Conservation (phyloP, 2,329 filamentous ascomycete genomes). For the Bertia moriformis region DNA sequence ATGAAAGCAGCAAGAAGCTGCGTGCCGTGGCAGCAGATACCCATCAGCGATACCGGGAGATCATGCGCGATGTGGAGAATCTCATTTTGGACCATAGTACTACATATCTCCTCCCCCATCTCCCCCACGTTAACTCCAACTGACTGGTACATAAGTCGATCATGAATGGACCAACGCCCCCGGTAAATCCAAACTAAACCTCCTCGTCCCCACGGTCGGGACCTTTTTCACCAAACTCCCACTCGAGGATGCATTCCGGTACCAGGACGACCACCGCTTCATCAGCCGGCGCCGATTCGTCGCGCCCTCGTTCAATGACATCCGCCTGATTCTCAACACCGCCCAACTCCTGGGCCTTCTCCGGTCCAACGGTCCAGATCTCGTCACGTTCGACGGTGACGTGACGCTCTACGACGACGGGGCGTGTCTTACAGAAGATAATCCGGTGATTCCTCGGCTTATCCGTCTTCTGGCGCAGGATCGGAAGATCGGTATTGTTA, state of each 20-base stretch:
- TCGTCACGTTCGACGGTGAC: constrained; percentile 59
- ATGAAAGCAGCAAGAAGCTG: constrained; percentile 33
- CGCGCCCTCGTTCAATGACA: constrained; percentile 57
- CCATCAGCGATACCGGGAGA: constrained; percentile 52
- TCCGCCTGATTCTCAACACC: constrained; percentile 52
- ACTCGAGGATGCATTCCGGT: constrained; percentile 47
- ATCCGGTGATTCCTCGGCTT: constrained; percentile 45
- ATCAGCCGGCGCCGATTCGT: constrained; percentile 56
- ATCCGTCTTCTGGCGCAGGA: constrained; percentile 38
- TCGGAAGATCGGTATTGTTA: constrained; percentile 54
- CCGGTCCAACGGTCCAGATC: constrained; percentile 31
- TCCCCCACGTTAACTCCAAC: constrained; percentile 1
- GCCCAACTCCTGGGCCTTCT: constrained; percentile 53
- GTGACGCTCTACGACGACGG: constrained; percentile 55
- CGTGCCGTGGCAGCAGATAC: constrained; percentile 39
- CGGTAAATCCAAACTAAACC: constrained; percentile 48
- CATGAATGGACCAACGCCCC: constrained; percentile 33
- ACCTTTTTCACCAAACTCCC: constrained; percentile 49
- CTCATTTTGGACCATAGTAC: constrained; percentile 51
- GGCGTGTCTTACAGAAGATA: constrained; percentile 36
- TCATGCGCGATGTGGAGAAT: constrained; percentile 52
- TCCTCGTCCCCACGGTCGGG: constrained; percentile 51
- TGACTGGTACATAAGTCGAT: constrained; percentile 32
- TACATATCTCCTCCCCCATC: constrained; percentile 6
- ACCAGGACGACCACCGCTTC: constrained; percentile 43